phyloP scores from a whole-genome alignment of 371 early-diverging fungal genomes.

The Lichtheimia ornata region DNA sequence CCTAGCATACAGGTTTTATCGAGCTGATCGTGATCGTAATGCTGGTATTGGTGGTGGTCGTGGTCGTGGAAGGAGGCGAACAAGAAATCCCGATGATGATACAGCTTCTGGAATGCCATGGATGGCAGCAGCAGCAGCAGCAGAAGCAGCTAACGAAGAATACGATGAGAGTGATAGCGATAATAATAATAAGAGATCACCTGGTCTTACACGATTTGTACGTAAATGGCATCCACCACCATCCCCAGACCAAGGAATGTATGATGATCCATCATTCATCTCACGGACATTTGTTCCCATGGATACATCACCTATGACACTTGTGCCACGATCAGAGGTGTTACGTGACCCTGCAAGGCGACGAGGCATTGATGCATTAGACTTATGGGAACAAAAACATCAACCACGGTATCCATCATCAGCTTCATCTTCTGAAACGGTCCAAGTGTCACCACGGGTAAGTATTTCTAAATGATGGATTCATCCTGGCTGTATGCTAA shows the following conservation, averaged over 20 bases:
- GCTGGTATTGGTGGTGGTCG: neutral
- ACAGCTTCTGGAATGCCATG: conserved; percentile 1
- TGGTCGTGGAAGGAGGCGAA: neutral
- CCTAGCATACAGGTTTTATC: conserved; percentile 28
- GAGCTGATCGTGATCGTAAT: conserved; percentile 10
- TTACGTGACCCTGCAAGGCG: conserved; percentile 38
- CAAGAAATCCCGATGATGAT: neutral
- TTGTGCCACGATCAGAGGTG: conserved; percentile 39
- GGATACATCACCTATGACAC: conserved; percentile 29
- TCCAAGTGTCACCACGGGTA: neutral
- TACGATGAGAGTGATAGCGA: too few relatives aligned
- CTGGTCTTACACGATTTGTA: neutral
- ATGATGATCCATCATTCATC: conserved; percentile 1
- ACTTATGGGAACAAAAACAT: conserved; percentile 38
- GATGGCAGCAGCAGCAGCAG: neutral
- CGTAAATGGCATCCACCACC: conserved; percentile 9
- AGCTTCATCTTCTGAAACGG: conserved; percentile 12
- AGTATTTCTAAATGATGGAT: too few relatives aligned
- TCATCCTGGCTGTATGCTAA: too few relatives aligned
- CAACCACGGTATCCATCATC: conserved; percentile 8
- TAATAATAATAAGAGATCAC: neutral
- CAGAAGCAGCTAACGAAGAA: neutral
- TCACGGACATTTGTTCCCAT: conserved; percentile 33
- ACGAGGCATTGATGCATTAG: conserved; percentile 47
- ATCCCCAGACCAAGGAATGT: too few relatives aligned